A percentile compares a stretch with the other conserved stretches of the same genome.
Conservation (phyloP, 1,284 basidiomycete genomes). For the Rhodotorula sp. region DNA sequence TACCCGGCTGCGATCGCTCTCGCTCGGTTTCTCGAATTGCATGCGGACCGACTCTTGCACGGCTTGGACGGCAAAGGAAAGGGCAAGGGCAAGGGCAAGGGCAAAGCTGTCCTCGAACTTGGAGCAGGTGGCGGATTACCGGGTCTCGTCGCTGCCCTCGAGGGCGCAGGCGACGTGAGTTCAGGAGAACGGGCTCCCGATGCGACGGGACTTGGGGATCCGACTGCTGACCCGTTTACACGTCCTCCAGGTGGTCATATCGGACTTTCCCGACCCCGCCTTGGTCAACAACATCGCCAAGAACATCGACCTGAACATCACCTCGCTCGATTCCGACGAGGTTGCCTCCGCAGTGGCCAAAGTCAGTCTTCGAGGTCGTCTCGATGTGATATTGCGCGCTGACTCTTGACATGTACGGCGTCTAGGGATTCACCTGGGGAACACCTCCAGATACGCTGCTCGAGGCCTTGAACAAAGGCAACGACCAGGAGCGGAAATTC, state of each 20-base stretch:
- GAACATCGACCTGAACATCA: slow-evolving; percentile 67
- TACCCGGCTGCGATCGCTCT: slow-evolving; percentile 50
- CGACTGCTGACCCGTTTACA: too few relatives aligned
- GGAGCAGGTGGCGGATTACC: slow-evolving; percentile 92
- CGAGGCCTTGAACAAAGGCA: slow-evolving; percentile 12
- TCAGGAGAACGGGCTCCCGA: neutral
- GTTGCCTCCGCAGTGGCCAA: slow-evolving; percentile 49
- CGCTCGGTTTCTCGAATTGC: slow-evolving; percentile 47
- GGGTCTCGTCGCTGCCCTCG: slow-evolving; percentile 67
- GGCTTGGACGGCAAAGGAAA: slow-evolving; percentile 51
- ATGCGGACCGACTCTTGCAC: slow-evolving; percentile 25
- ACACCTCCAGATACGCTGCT: slow-evolving; percentile 60
- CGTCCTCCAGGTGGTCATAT: slow-evolving; percentile 64
- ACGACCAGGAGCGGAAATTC: slow-evolving; percentile 52
- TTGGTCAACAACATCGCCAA: slow-evolving; percentile 74
- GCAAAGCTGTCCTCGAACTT: slow-evolving; percentile 71
- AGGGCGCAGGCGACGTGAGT: slow-evolving; percentile 58
- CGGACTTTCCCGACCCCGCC: slow-evolving; percentile 83
- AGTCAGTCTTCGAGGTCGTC: too few relatives aligned
- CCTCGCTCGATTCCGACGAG: slow-evolving; percentile 49
- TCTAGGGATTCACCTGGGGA: slow-evolving; percentile 88
- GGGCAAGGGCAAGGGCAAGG: slow-evolving; percentile 50
- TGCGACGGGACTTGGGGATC: neutral
- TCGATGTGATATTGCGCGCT: too few relatives aligned
- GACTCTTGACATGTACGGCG: neutral